Conservation (phyloP, 768 basidiomycete genomes). For the Russula foetens region DNA sequence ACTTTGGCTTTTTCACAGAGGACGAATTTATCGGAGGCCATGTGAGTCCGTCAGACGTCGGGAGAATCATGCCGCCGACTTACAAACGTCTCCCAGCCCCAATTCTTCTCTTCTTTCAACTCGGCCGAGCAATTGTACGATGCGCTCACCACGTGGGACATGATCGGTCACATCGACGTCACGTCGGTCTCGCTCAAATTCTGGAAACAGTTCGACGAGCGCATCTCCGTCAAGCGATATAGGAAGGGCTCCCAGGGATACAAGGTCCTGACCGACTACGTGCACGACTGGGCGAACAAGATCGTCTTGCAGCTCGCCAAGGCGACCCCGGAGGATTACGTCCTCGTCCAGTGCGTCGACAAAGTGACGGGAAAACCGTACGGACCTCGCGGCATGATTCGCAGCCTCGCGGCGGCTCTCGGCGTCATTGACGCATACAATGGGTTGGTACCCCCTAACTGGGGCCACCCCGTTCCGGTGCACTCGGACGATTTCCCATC, state of each 20-base stretch:
- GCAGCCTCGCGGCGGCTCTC: constrained; percentile 12
- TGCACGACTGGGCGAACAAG: constrained; percentile 11
- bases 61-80: no score
- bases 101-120: constrained; percentile 26
- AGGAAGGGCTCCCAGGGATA: background rate
- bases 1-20: constrained; percentile 12
- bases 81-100: constrained; percentile 15
- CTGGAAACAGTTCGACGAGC: constrained; percentile 16
- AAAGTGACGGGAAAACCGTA: constrained; percentile 3
- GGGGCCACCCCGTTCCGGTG: constrained; percentile 5
- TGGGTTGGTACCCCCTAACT: constrained; percentile 8
- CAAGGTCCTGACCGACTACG: background rate
- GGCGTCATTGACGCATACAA: background rate
- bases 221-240: background rate
- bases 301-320: constrained; percentile 13
- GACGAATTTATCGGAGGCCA: constrained; percentile 7
- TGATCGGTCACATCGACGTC: constrained; percentile 20
- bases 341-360: constrained; percentile 2
- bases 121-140: constrained; percentile 27
- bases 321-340: constrained; percentile 9
- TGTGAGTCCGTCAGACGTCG: background rate
- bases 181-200: constrained; percentile 27
- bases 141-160: constrained; percentile 24
- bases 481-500: background rate
- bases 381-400: constrained; percentile 17